These are phyloP conservation scores for Fusarium acutatum DNA, from an alignment of 2,329 filamentous ascomycete species.

Conservation along the genomic window DNA sequence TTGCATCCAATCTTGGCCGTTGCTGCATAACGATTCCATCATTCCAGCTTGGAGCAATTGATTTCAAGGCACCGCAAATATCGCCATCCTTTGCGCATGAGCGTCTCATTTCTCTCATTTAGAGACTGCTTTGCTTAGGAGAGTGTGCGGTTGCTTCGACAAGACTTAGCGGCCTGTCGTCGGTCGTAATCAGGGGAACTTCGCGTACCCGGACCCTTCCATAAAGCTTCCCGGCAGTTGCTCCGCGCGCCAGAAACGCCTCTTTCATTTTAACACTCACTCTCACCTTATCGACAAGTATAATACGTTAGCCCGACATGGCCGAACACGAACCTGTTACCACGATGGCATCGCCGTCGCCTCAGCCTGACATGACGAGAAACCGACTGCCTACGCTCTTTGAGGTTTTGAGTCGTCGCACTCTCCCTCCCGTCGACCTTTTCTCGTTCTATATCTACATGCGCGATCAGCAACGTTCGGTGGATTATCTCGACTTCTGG, in stretches of 20 bases:
- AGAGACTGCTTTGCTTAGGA: slow-evolving; percentile 12
- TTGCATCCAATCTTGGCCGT: slow-evolving; percentile 29
- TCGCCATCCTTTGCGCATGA: slow-evolving; percentile 28
- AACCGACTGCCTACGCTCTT: slow-evolving; percentile 94
- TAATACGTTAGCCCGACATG: slow-evolving; percentile 32
- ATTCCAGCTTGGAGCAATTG: slow-evolving; percentile 32
- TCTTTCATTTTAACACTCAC: slow-evolving; percentile 28
- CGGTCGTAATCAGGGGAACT: slow-evolving; percentile 33
- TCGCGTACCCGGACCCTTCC: slow-evolving; percentile 23
- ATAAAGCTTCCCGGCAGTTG: slow-evolving; percentile 27
- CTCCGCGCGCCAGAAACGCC: slow-evolving; percentile 24
- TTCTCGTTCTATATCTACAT: slow-evolving; percentile 99
- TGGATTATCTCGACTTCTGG: slow-evolving; percentile 99
- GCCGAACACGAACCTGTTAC: slow-evolving; percentile 42
- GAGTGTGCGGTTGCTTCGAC: slow-evolving; percentile 27
- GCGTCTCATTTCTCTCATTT: slow-evolving; percentile 16
- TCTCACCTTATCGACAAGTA: slow-evolving; percentile 4
- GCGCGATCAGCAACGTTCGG: slow-evolving; percentile 96
- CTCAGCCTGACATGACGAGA: slow-evolving; percentile 68
- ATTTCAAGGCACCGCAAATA: slow-evolving; percentile 21
- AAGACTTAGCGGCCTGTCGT: slow-evolving; percentile 9
- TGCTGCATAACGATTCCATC: slow-evolving; percentile 36
- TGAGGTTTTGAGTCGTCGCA: slow-evolving; percentile 92
- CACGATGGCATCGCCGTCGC: slow-evolving; percentile 56
- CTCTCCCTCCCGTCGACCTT: slow-evolving; percentile 93